phyloP scores from a whole-genome alignment of 768 basidiomycete species.

The Asterophora parasitica region DNA sequence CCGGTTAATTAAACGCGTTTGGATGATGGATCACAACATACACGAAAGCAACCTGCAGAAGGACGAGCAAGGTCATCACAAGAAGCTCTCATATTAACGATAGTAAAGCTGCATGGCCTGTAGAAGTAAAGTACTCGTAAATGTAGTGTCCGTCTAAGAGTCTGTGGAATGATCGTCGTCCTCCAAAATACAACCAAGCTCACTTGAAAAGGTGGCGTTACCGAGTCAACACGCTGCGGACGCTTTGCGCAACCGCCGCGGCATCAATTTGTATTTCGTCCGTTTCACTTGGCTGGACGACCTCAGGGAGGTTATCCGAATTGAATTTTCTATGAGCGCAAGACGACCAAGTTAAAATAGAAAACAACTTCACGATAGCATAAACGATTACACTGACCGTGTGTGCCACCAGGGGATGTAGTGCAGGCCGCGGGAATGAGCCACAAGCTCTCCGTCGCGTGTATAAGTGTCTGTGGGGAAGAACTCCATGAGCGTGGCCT shows the following conservation, averaged over 20 bases:
- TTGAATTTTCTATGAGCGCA: conserved; percentile 30
- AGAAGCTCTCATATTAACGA: neutral
- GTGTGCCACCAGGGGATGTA: conserved; percentile 55
- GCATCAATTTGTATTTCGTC: conserved; percentile 33
- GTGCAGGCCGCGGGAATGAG: conserved; percentile 45
- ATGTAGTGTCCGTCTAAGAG: neutral
- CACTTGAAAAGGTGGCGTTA: neutral
- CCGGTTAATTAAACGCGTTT: too few relatives aligned
- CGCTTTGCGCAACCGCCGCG: conserved; percentile 34
- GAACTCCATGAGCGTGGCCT: conserved; percentile 71
- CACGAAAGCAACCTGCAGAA: too few relatives aligned
- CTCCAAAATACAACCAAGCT: neutral
- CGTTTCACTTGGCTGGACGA: conserved; percentile 21
- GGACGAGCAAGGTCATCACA: neutral
- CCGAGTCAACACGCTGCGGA: conserved; percentile 21
- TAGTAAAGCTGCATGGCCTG: neutral
- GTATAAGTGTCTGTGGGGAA: conserved; percentile 65
- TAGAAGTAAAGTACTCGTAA: neutral
- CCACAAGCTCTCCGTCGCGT: conserved; percentile 56
- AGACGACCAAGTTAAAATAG: neutral
- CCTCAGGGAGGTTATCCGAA: conserved; percentile 28
- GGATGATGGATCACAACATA: too few relatives aligned
- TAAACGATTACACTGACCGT: conserved; percentile 15
- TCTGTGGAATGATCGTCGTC: neutral
- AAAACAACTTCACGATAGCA: neutral